Percentiles rank a stretch among this genome's conserved stretches.
phyloP scores from a whole-genome alignment of 345 rosid genomes.

The Moricandia arvensis region DNA sequence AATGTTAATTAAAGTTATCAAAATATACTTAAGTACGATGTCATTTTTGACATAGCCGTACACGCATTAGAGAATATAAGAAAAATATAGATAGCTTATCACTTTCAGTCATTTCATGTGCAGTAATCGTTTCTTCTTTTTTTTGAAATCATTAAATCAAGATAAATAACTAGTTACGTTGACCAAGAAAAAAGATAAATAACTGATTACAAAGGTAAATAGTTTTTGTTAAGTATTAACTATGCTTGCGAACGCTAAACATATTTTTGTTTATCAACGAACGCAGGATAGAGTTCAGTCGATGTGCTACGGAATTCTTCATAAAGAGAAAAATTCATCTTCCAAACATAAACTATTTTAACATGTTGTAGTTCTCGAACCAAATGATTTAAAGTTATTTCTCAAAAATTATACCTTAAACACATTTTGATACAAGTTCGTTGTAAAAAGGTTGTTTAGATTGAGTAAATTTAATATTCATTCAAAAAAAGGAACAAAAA shows the following conservation, averaged over 20 bases:
- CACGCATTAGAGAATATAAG: background rate
- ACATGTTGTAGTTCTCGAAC: background rate
- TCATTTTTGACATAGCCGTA: background rate
- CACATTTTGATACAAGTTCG: no score
- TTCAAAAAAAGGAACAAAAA: no score
- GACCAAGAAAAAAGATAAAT: no score
- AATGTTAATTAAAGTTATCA: background rate
- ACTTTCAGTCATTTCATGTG: background rate
- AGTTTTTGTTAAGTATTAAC: background rate
- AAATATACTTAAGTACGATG: background rate
- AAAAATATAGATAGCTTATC: background rate
- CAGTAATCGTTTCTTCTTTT: background rate
- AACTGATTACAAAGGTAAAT: background rate
- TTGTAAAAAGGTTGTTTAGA: no score
- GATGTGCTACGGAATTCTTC: background rate
- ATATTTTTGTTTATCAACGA: no score
- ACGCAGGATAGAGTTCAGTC: background rate
- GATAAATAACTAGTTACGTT: background rate
- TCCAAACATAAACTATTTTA: background rate
- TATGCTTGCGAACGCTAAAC: background rate
- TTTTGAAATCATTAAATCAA: background rate
- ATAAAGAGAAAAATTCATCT: background rate
- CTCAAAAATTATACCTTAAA: no score
- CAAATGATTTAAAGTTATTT: background rate
- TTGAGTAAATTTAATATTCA: no score